Evolutionary conservation across 768 basidiomycete species (phyloP).

Genomic region (Podaxis mareebaensis): DNA sequence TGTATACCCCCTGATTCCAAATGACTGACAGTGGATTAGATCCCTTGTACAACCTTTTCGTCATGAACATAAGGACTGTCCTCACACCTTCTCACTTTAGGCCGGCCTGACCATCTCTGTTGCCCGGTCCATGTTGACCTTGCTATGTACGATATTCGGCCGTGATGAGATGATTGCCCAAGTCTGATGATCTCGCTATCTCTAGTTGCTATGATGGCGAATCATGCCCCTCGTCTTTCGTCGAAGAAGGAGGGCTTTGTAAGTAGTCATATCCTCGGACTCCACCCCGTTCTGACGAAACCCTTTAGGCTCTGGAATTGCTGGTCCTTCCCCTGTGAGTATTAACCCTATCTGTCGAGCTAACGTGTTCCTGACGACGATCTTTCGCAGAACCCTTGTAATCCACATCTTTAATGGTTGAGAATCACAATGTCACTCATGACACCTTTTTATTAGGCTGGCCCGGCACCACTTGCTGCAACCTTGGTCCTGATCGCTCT

Average conservation of each 20-base stretch:
- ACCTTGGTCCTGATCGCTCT: slow-evolving; percentile 22
- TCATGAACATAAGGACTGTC: background rate
- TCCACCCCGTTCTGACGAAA: background rate
- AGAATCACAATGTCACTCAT: background rate
- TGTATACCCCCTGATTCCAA: background rate
- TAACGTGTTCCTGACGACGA: background rate
- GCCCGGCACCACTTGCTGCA: slow-evolving; percentile 26
- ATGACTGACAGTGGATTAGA: background rate
- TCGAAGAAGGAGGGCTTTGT: slow-evolving; percentile 22
- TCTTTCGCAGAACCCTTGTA: slow-evolving; percentile 11
- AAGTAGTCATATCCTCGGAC: background rate
- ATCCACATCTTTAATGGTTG: background rate
- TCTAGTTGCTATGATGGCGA: slow-evolving; percentile 16
- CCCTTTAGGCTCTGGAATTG: slow-evolving; percentile 18
- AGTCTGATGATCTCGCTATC: background rate
- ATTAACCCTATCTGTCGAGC: background rate
- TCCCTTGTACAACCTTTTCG: background rate
- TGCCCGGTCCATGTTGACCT: slow-evolving; percentile 20
- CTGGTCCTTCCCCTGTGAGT: slow-evolving; percentile 18
- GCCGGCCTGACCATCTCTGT: slow-evolving; percentile 20
- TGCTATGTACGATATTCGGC: slow-evolving; percentile 16
- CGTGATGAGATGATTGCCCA: background rate
- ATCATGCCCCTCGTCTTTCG: slow-evolving; percentile 19
- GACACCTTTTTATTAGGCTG: slow-evolving; percentile 17
- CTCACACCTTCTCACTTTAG: slow-evolving; percentile 6